phyloP scores from a whole-genome alignment of 768 basidiomycete genomes.

The Hortiboletus flavorubellus region DNA sequence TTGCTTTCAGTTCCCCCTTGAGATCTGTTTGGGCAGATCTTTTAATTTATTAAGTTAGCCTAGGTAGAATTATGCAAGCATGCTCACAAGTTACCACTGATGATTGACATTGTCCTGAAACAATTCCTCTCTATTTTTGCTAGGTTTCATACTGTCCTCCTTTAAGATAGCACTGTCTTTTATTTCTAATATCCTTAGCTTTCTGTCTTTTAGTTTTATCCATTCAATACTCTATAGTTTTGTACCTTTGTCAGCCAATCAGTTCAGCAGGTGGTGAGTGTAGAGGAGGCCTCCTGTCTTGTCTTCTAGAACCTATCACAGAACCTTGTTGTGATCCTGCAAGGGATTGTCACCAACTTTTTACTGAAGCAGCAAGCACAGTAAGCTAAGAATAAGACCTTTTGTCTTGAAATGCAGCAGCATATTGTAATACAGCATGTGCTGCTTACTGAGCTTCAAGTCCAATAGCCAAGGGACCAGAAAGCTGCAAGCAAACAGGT shows the following conservation, averaged over 20 bases:
- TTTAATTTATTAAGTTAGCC: too few species aligned
- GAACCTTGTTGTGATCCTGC: background rate
- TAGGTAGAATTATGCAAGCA: too few species aligned
- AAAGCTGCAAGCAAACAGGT: too few species aligned
- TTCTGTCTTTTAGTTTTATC: slow-evolving; percentile 24
- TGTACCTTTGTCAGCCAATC: background rate
- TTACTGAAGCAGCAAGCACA: background rate
- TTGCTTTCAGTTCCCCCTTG: too few species aligned
- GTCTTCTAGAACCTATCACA: slow-evolving; percentile 25
- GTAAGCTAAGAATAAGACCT: background rate
- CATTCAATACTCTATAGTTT: slow-evolving; percentile 21
- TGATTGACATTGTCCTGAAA: slow-evolving; percentile 20
- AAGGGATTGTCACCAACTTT: background rate
- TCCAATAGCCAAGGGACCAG: background rate
- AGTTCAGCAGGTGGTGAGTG: slow-evolving; percentile 9
- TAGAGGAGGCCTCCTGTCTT: slow-evolving; percentile 10
- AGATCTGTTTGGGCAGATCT: too few species aligned
- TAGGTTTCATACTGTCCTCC: slow-evolving; percentile 27
- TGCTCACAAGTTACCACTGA: too few species aligned
- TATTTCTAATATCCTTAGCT: slow-evolving; percentile 17
- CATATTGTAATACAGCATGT: background rate
- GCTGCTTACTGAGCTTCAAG: background rate
- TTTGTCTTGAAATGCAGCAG: background rate
- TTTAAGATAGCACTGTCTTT: slow-evolving; percentile 37
- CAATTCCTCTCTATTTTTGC: slow-evolving; percentile 27